Conservation (phyloP, 768 basidiomycete species). For the Asterophora parasitica region DNA sequence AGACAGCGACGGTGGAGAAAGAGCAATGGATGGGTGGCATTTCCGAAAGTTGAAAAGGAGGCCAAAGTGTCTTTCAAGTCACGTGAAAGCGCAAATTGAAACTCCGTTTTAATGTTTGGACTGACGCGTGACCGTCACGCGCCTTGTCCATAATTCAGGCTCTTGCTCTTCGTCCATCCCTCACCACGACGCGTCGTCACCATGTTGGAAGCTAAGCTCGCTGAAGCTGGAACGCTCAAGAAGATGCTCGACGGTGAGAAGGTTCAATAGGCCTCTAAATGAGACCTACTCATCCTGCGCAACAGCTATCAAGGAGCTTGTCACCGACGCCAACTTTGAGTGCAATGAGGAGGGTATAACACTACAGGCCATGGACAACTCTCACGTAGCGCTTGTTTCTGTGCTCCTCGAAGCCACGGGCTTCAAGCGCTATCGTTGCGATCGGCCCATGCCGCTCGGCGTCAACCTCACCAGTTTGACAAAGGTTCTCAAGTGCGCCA, state of each 20-base stretch:
- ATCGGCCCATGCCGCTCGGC: slow-evolving; percentile 89
- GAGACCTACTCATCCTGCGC: slow-evolving; percentile 8
- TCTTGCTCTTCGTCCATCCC: slow-evolving; percentile 13
- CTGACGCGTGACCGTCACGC: slow-evolving; percentile 25
- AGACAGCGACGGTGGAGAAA: background rate
- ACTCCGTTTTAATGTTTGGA: slow-evolving; percentile 30
- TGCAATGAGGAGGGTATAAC: slow-evolving; percentile 94
- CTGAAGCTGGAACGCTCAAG: slow-evolving; percentile 85
- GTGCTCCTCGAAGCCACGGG: slow-evolving; percentile 76
- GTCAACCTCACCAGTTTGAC: slow-evolving; percentile 84
- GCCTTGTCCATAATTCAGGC: slow-evolving; percentile 7
- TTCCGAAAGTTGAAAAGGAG: slow-evolving; percentile 7
- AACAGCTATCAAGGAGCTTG: slow-evolving; percentile 93
- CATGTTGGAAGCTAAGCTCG: slow-evolving; percentile 91
- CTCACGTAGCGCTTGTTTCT: slow-evolving; percentile 94
- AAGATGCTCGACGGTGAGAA: slow-evolving; percentile 85
- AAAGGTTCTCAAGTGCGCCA: slow-evolving; percentile 96
- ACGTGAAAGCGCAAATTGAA: slow-evolving; percentile 17
- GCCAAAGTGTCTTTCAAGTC: background rate
- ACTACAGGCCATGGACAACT: slow-evolving; percentile 99
- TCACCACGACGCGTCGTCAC: slow-evolving; percentile 22
- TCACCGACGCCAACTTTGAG: slow-evolving; percentile 96
- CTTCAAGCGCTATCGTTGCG: slow-evolving; percentile 89
- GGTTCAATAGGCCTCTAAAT: background rate
- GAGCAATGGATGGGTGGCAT: background rate